phyloP scores from a whole-genome alignment of 2,329 filamentous ascomycete species.

The Sordariomycetes sp. region DNA sequence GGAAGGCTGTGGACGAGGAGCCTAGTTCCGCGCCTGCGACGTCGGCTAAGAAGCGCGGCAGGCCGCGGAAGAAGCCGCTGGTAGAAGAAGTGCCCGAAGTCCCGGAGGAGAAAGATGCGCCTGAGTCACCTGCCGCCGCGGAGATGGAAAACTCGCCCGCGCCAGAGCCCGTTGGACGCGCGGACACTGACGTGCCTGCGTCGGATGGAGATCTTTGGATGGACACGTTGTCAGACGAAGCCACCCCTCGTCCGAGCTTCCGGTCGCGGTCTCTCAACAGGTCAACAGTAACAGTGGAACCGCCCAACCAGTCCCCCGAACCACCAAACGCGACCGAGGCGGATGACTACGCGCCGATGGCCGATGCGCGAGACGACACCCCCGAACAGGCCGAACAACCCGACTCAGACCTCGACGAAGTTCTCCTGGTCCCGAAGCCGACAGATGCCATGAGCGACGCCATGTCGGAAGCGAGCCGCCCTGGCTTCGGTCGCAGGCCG shows the following conservation, averaged over 20 bases:
- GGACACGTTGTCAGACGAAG: conserved; percentile 22
- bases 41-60: conserved; percentile 1
- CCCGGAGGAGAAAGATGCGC: background rate
- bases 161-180: conserved; percentile 2
- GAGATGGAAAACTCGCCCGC: background rate
- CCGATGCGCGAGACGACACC: background rate
- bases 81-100: background rate
- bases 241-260: conserved; percentile 17
- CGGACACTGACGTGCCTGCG: conserved; percentile 12
- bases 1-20: background rate
- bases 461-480: background rate
- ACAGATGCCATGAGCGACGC: background rate
- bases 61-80: conserved; percentile 2
- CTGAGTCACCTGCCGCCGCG: background rate
- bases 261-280: conserved; percentile 4
- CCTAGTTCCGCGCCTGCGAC: background rate
- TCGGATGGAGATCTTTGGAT: conserved; percentile 33
- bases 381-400: background rate
- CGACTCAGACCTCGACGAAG: background rate
- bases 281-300: background rate
- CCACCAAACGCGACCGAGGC: background rate
- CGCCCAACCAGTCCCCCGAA: background rate
- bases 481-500: background rate
- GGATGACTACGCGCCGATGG: background rate
- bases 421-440: background rate